A percentile compares a stretch with the other conserved stretches of the same genome.
These are phyloP conservation scores for Blastobotrys malaysiensis DNA, from an alignment of 1,139 yeast genomes.

Conservation along the genomic window DNA sequence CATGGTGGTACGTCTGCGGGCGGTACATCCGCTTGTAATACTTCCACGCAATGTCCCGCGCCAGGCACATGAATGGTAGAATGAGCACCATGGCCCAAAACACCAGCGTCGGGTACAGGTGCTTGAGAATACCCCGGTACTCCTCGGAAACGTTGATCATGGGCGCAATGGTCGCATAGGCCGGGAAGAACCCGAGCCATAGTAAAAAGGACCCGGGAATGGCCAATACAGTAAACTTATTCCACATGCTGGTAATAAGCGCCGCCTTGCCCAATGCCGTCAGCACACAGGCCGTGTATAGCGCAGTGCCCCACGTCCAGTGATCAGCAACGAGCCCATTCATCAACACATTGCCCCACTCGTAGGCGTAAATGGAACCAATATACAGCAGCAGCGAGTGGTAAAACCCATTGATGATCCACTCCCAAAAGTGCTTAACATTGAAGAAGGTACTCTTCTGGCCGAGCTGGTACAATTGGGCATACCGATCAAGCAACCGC, in stretches of 20 bases:
- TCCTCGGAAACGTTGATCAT: conserved; percentile 75
- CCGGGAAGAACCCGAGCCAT: conserved; percentile 85
- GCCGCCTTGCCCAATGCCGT: conserved; percentile 96
- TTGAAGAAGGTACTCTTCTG: conserved; percentile 85
- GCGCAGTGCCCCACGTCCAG: conserved; percentile 94
- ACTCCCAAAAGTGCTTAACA: conserved; percentile 91
- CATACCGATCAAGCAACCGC: conserved; percentile 80
- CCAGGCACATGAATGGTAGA: conserved; percentile 67
- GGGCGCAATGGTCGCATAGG: conserved; percentile 84
- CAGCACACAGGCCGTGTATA: conserved; percentile 80
- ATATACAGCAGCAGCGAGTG: conserved; percentile 85
- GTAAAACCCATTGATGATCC: conserved; percentile 93
- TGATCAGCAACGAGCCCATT: conserved; percentile 77
- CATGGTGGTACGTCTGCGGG: conserved; percentile 91
- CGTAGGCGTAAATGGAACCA: conserved; percentile 64
- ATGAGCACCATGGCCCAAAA: conserved; percentile 85
- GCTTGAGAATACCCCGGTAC: conserved; percentile 71
- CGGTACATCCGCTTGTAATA: conserved; percentile 85
- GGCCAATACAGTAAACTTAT: conserved; percentile 83
- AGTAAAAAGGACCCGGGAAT: conserved; percentile 88
- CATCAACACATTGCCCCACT: conserved; percentile 55
- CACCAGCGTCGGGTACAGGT: conserved; percentile 68
- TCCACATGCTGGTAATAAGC: conserved; percentile 87
- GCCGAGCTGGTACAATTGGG: conserved; percentile 87
- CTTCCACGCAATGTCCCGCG: conserved; percentile 92